These are phyloP conservation scores for Alternaria gaisen DNA, from an alignment of 2,329 filamentous ascomycete species.

Conservation along the genomic window DNA sequence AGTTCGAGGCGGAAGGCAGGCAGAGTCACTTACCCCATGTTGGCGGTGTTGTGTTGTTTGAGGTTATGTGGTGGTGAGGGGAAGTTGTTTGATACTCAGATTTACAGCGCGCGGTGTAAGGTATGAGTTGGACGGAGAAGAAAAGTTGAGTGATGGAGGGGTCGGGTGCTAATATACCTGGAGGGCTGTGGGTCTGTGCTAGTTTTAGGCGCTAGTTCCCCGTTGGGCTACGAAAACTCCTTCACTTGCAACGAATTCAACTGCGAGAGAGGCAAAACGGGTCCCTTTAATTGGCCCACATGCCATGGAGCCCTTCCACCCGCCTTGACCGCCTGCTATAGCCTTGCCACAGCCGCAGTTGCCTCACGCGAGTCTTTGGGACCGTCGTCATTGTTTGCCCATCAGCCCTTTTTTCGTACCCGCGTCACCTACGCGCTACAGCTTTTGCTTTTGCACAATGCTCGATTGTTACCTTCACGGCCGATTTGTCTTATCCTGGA, in stretches of 20 bases:
- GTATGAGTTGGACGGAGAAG: slow-evolving; percentile 26
- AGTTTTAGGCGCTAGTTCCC: slow-evolving; percentile 23
- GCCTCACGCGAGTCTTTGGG: slow-evolving; percentile 30
- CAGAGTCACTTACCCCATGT: slow-evolving; percentile 66
- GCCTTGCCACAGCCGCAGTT: slow-evolving; percentile 36
- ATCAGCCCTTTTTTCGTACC: slow-evolving; percentile 6
- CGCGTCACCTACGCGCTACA: slow-evolving; percentile 5
- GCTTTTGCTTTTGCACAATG: neutral
- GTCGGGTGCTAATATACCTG: slow-evolving; percentile 21
- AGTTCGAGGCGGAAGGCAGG: slow-evolving; percentile 23
- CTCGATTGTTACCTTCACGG: neutral
- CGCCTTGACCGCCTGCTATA: slow-evolving; percentile 27
- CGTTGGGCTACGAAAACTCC: slow-evolving; percentile 26
- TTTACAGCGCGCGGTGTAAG: slow-evolving; percentile 24
- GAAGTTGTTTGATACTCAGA: slow-evolving; percentile 40
- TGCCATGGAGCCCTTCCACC: slow-evolving; percentile 3
- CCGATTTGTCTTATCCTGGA: neutral
- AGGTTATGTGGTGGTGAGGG: slow-evolving; percentile 40
- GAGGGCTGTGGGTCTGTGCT: slow-evolving; percentile 15
- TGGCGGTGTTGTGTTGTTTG: slow-evolving; percentile 57
- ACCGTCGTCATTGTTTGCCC: slow-evolving; percentile 16
- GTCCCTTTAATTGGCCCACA: slow-evolving; percentile 22
- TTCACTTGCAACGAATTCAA: slow-evolving; percentile 23
- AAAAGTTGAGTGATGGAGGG: slow-evolving; percentile 20
- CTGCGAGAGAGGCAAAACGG: slow-evolving; percentile 21